A percentile compares a stretch with the other conserved stretches of the same genome.
phyloP scores from a whole-genome alignment of 2,329 filamentous ascomycete genomes.

The Fonsecaea pugnacius region DNA sequence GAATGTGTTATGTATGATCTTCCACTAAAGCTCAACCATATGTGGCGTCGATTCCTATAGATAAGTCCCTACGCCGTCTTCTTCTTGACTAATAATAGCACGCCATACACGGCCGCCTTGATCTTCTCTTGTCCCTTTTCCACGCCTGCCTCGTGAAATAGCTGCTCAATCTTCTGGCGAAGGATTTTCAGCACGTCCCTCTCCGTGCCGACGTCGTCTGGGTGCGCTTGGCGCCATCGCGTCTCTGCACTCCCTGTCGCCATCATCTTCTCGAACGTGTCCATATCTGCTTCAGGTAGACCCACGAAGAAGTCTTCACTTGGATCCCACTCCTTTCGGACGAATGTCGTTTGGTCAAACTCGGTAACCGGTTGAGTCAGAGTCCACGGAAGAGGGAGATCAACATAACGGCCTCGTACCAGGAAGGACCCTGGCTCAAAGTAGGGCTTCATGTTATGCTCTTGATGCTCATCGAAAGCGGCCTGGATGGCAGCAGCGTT shows the following conservation, averaged over 20 bases:
- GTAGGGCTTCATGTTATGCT: slow-evolving; percentile 49
- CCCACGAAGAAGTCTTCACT: slow-evolving; percentile 39
- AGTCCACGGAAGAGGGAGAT: slow-evolving; percentile 58
- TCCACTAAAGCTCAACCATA: not conserved
- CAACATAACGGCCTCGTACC: slow-evolving; percentile 47
- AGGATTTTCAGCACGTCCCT: slow-evolving; percentile 42
- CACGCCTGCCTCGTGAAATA: slow-evolving; percentile 51
- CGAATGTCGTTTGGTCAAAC: slow-evolving; percentile 20
- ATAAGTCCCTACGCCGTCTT: slow-evolving; percentile 37
- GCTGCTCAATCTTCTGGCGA: slow-evolving; percentile 36
- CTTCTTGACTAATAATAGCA: slow-evolving; percentile 35
- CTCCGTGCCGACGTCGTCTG: slow-evolving; percentile 40
- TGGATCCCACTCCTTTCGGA: slow-evolving; percentile 21
- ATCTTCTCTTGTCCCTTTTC: slow-evolving; percentile 36
- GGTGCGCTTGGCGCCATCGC: slow-evolving; percentile 47
- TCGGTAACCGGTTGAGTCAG: slow-evolving; percentile 27
- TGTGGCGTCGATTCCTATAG: not conserved
- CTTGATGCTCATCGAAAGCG: slow-evolving; percentile 46
- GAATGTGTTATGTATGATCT: not conserved
- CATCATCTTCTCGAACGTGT: slow-evolving; percentile 39
- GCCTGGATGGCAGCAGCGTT: slow-evolving; percentile 51
- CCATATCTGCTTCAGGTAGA: slow-evolving; percentile 37
- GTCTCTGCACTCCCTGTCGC: slow-evolving; percentile 47
- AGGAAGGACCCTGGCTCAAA: slow-evolving; percentile 51
- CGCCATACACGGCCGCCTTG: slow-evolving; percentile 24